phyloP scores from a whole-genome alignment of 495 filamentous ascomycete species.

The Daldinia grandis region DNA sequence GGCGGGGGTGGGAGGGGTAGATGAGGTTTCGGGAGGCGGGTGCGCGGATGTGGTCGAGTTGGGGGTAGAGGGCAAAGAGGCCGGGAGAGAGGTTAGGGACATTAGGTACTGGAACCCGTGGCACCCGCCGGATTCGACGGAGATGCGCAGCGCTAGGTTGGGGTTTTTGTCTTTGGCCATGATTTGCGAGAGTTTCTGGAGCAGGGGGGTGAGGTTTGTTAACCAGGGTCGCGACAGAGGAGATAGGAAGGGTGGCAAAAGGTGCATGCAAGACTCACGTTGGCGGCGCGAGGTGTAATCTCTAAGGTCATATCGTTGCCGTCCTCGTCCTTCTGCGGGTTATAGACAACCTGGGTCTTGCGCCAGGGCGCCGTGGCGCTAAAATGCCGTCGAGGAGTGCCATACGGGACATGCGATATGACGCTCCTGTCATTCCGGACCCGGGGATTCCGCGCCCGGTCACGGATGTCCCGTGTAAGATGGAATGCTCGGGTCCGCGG shows the following conservation, averaged over 20 bases:
- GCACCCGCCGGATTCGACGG: conserved; percentile 91
- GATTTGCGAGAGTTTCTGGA: conserved; percentile 73
- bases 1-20: not conserved
- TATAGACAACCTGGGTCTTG: conserved; percentile 59
- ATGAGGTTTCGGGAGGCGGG: conserved; percentile 22
- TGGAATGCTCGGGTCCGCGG: conserved; percentile 27
- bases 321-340: conserved; percentile 75
- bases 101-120: conserved; percentile 99
- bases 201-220: not conserved
- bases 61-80: conserved; percentile 9
- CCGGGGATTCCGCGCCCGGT: conserved; percentile 13
- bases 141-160: conserved; percentile 83
- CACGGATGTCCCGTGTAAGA: conserved; percentile 13
- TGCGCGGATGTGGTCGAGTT: not conserved
- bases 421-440: not conserved
- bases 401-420: not conserved
- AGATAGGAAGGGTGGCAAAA: not conserved
- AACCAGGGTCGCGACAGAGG: not conserved
- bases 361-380: conserved; percentile 42
- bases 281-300: conserved; percentile 82
- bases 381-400: conserved; percentile 34
- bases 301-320: conserved; percentile 82
- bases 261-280: conserved; percentile 60
- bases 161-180: conserved; percentile 79
- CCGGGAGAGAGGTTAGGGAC: conserved; percentile 72